Percentiles rank a stretch among this genome's conserved stretches.
phyloP scores from a whole-genome alignment of 2,329 filamentous ascomycete species.

The Pseudogymnoascus pannorum region DNA sequence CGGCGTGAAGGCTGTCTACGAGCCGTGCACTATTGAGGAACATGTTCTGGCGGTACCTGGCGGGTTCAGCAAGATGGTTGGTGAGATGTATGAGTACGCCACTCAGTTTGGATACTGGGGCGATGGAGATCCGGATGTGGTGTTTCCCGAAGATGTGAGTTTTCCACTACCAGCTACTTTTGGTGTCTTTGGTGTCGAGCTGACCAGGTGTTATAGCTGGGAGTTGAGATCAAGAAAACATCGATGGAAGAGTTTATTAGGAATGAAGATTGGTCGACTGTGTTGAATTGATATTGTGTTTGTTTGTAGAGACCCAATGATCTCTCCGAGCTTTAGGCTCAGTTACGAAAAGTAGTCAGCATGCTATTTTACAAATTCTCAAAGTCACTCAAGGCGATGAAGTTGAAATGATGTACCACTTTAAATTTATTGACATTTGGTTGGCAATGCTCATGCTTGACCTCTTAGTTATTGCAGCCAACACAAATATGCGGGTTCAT shows the following conservation, averaged over 20 bases:
- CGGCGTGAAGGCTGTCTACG: slow-evolving; percentile 13
- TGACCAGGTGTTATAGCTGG: slow-evolving; percentile 14
- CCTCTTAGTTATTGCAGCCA: background rate
- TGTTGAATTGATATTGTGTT: slow-evolving; percentile 9
- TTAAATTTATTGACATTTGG: too few relatives aligned
- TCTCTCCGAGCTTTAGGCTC: background rate
- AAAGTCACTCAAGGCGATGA: too few relatives aligned
- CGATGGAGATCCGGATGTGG: slow-evolving; percentile 24
- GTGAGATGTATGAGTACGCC: slow-evolving; percentile 27
- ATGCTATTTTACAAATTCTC: background rate
- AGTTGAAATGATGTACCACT: too few relatives aligned
- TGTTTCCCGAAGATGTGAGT: slow-evolving; percentile 24
- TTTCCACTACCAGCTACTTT: background rate
- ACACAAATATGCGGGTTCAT: background rate
- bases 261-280: slow-evolving; percentile 20
- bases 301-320: background rate
- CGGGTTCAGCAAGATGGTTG: slow-evolving; percentile 24
- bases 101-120: slow-evolving; percentile 29
- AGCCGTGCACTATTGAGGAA: slow-evolving; percentile 20
- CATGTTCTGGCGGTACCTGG: slow-evolving; percentile 20
- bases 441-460: too few relatives aligned
- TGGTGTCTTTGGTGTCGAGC: background rate
- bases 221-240: slow-evolving; percentile 14
- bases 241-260: slow-evolving; percentile 18
- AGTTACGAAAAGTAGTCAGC: background rate